Base-by-base conservation (phyloP, 768 basidiomycete species). In the Thelephora ganbajun region DNA sequence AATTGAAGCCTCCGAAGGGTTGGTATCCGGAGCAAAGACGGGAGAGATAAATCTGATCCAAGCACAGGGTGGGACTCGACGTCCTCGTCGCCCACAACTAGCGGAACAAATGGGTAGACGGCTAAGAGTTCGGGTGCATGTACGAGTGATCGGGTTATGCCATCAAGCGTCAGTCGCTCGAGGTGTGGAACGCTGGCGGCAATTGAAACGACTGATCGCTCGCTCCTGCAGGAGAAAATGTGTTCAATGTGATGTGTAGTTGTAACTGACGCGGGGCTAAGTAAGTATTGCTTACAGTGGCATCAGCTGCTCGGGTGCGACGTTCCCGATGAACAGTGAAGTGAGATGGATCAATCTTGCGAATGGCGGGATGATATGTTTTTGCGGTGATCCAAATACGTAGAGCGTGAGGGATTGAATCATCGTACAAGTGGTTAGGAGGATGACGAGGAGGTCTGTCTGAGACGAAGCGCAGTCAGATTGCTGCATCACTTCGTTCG, bases 131-230 rank as follows among this genome's bases (percentile, higher is more conserved):
- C 76, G 33, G 71, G 70, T 19, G 80, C 76, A 57, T 84, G 80
- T n/a, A 81, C 46, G 26, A 67, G 66, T 1, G 81, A 84, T 47
- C 83, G 79, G 13, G 77, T 73, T 55, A 86, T 72, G 55, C 74
- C 75, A 45, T 79, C 73, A 11, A 86, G 66, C 4, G 71, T 66
- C 44, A 86, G 69, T 43, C 74, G 68, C 42, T 71, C 59, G 42
- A 86, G 71, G 55, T 66, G 62, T 12, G 74, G 74, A 3, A 77
- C 61, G 1, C 75, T 73, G 1, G 76, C 73, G 0, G 81, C 81
- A 51, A 86, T 77, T 5, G 76, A 72, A 13, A 84, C 82, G 47
- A 74, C 78, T 0, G 83, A 68, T 20, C 83, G 69, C 57, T 86
- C 83, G 62, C 77, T 80, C 64, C 79, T 80, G 52, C 14, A 42